Percentiles rank a stretch among this genome's conserved stretches.
These are phyloP conservation scores for Colletotrichum lindemuthianum DNA, from an alignment of 2,329 filamentous ascomycete genomes.

Conservation along the genomic window DNA sequence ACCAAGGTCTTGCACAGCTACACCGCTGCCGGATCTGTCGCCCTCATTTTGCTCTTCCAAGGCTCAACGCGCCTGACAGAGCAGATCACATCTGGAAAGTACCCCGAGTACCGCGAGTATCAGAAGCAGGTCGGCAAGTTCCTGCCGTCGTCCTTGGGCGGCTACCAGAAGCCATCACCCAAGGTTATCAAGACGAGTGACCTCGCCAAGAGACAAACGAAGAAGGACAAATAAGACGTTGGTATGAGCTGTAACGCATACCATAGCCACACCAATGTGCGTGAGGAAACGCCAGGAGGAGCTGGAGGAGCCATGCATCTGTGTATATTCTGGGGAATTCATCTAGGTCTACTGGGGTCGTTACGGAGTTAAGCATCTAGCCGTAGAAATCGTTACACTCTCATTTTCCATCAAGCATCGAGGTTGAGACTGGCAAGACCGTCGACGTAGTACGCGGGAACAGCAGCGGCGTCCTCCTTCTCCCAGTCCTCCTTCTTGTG, in stretches of 20 bases:
- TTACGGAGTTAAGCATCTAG: conserved; percentile 16
- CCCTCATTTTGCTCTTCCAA: conserved; percentile 85
- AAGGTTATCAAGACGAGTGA: conserved; percentile 64
- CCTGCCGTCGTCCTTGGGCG: conserved; percentile 67
- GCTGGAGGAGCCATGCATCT: neutral
- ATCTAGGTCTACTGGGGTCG: conserved; percentile 21
- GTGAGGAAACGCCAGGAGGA: too few species aligned
- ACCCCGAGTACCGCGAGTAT: conserved; percentile 87
- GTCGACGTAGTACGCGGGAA: conserved; percentile 87
- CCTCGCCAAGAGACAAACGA: conserved; percentile 55
- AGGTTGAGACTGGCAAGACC: conserved; percentile 77
- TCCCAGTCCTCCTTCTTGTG: conserved; percentile 86
- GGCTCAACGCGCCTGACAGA: conserved; percentile 91
- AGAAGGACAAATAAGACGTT: conserved; percentile 47
- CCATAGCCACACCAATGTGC: too few species aligned
- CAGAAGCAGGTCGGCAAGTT: conserved; percentile 86
- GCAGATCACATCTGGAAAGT: conserved; percentile 81
- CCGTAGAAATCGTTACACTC: conserved; percentile 3
- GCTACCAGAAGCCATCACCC: conserved; percentile 55
- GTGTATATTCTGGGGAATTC: conserved; percentile 18
- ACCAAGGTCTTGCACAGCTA: conserved; percentile 80
- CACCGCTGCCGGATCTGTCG: conserved; percentile 75
- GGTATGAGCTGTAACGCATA: too few species aligned
- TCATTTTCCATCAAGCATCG: conserved; percentile 2
- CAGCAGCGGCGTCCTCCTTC: conserved; percentile 71